Percentiles rank a stretch among this genome's conserved stretches.
Conservation (phyloP, 164 flowering plant species). For the Santalum album region DNA sequence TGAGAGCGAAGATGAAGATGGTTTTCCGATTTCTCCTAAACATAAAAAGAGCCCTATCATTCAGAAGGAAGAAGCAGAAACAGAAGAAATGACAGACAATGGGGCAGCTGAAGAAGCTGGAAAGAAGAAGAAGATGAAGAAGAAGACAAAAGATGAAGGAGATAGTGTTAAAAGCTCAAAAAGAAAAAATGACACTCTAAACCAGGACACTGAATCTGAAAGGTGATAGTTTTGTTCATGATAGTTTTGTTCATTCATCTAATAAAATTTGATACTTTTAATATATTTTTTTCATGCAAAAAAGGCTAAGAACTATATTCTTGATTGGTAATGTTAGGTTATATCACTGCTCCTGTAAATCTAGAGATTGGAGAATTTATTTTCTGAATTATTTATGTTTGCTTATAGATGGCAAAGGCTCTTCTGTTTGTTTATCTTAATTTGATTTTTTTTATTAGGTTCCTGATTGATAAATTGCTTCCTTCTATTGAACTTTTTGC, state of each 20-base stretch:
- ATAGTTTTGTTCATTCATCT: too few species aligned
- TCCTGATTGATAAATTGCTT: background rate
- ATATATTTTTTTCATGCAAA: too few species aligned
- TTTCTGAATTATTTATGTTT: too few species aligned
- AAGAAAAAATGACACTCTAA: slow-evolving; percentile 34
- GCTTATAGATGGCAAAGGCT: too few species aligned
- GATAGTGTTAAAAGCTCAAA: slow-evolving; percentile 24
- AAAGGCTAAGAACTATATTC: too few species aligned
- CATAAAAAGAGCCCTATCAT: slow-evolving; percentile 6
- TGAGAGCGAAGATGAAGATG: slow-evolving; percentile 97
- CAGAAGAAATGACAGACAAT: slow-evolving; percentile 18
- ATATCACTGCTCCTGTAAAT: too few species aligned
- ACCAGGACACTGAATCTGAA: slow-evolving; percentile 27
- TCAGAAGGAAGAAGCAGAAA: slow-evolving; percentile 14
- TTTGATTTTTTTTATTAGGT: too few species aligned
- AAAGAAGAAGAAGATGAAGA: slow-evolving; percentile 21
- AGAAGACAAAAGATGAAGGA: slow-evolving; percentile 1
- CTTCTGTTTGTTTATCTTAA: too few species aligned
- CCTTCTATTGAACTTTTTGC: slow-evolving; percentile 14
- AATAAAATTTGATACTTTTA: too few species aligned
- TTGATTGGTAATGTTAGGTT: too few species aligned
- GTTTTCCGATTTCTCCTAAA: slow-evolving; percentile 57
- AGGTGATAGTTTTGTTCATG: slow-evolving; percentile 28
- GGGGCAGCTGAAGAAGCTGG: slow-evolving; percentile 18
- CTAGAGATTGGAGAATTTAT: too few species aligned